Base-by-base conservation (phyloP, 1,139 yeast genomes). In the Debaryomycetaceae sp. region DNA sequence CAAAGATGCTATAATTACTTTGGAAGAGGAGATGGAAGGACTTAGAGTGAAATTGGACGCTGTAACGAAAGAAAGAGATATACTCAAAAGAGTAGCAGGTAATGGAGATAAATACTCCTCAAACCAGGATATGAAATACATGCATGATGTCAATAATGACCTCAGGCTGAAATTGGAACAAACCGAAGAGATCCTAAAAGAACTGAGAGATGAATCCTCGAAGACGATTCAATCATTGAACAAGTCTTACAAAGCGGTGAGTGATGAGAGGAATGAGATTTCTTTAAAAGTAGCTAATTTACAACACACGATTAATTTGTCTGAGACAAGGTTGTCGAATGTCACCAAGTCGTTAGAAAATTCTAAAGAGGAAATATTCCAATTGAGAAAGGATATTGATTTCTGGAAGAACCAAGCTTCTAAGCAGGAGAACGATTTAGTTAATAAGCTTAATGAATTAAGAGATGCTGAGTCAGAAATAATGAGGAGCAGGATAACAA, bases 1-100 rank as follows among this genome's bases (percentile, higher is more conserved):
- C 3, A 82, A 82, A 48, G 83, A 83, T 40, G 93, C 95, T 0
- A 85, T 91, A 38, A 62, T 79, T 34, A 75, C 82, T 2, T 68
- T 91, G 44, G 83, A 87, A 58, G 77, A 81, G 8, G 87, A 86
- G 51, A 65, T 87, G 38, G 73, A 75, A 24, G 68, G 76, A 34
- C 57, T 80, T 20, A 76, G 76, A 47, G 59, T 74, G 5, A 81
- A 76, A 52, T 63, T 78, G 39, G 78, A 72, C 6, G 77, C 87
- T 1, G 75, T 78, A 5, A 65, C 74, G 4, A 75, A 80, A 47
- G 93, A 86, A 58, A 72, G 88, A 47, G 95, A 87, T 55, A 78
- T 81, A 65, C 73, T 85, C 60, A 69, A 84, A 60, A 58, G 75
- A 0, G 63, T 78, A 56, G 37, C 44, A 24, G 47, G 42, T 11